Evolutionary conservation across 1,284 basidiomycete species (phyloP), one percentile per base, ranked within the genome.

Genomic region (Mycena sp.): DNA sequence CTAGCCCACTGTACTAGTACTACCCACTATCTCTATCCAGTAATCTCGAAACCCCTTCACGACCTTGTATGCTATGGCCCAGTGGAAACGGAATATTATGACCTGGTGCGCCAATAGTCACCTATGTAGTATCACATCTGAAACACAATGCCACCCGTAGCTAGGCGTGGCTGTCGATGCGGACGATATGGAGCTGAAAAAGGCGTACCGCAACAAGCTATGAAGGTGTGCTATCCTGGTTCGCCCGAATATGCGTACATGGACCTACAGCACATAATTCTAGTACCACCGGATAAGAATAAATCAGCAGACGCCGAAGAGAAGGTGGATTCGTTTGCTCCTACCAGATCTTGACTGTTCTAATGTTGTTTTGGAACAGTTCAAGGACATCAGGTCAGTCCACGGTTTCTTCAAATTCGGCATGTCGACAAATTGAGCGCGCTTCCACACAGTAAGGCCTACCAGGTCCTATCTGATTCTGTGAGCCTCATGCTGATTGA

Each of bases 241-340:
- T 26, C 6, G 35, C 45, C 30, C 29, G 32, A 28, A 21, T 6
- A 19, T 41, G 9, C 60, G 26, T 46, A 32, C 4, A 17, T 41
- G 32, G 61, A 17, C 54, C 52, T n/a, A n/a, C n/a, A n/a, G 55
- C 63, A 46, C 53, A 17, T 6, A 30, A 16, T 21, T 51, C 19
- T 68, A 95, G 93, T 96, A 91, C 74, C 95, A 96, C 95, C 95
- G 11, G 95, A 98, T 81, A 96, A 96, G 85, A 98, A 98, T 74
- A 84, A 87, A 14, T 91, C 92, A 1, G 85, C 88, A 23, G 93
- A 94, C 73, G 95, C 95, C 6, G 94, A 95, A 75, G 89, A 93
- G 74, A 95, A 90, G 57, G 64, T 63, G 21, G 14, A 38, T 38
- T 38, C 10, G 21, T 21, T 43, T 25, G 28, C 12, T 6, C 29